Evolutionary conservation across 768 basidiomycete genomes (phyloP).

Genomic region (Suillus fuscotomentosus): DNA sequence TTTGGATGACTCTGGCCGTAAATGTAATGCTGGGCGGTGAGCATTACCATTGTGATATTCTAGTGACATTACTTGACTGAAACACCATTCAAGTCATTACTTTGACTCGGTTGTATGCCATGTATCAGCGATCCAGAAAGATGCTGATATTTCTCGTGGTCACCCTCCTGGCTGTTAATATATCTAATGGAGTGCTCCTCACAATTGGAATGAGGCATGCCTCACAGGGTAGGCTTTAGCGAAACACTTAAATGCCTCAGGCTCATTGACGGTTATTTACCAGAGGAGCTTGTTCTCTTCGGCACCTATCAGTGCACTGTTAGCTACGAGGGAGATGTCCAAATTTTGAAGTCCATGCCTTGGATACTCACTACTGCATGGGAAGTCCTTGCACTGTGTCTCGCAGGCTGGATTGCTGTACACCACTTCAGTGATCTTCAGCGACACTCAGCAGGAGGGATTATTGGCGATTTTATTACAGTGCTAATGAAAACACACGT

Average conservation of each 20-base stretch:
- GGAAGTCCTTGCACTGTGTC: neutral
- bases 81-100: neutral
- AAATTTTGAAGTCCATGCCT: neutral
- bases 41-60: neutral
- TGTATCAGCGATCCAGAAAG: conserved; percentile 1
- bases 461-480: neutral
- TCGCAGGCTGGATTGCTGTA: neutral
- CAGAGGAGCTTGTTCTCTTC: neutral
- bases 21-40: neutral
- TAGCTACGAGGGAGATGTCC: neutral
- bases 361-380: neutral
- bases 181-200: neutral
- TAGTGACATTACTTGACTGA: neutral
- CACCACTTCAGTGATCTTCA: neutral
- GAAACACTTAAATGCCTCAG: neutral
- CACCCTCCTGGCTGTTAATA: neutral
- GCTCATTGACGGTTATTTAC: neutral
- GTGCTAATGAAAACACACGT: neutral
- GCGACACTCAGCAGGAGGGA: neutral
- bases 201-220: neutral
- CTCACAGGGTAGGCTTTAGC: neutral
- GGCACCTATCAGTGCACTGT: neutral
- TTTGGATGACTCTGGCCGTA: neutral
- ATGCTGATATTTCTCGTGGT: neutral
- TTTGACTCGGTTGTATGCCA: neutral